Conservation (phyloP, 1,139 yeast genomes). For the Candida sanyaensis region DNA sequence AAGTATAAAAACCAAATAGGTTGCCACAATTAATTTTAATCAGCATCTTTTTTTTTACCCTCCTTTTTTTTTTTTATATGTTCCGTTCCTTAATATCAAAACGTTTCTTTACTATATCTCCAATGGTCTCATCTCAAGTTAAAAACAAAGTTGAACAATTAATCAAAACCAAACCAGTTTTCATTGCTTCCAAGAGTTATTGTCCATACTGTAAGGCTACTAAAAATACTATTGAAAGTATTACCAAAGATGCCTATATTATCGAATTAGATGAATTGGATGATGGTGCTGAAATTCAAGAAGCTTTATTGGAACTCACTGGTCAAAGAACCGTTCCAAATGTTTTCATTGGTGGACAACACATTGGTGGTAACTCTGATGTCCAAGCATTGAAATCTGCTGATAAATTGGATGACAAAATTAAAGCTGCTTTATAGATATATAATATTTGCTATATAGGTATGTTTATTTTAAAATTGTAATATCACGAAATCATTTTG, state of each 20-base stretch:
- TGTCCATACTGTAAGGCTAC: conserved; percentile 76
- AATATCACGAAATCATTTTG: background rate
- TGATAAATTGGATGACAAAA: conserved; percentile 35
- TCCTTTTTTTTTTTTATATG: background rate
- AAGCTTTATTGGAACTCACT: conserved; percentile 70
- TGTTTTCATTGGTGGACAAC: conserved; percentile 84
- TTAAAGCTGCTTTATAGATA: conserved; percentile 40
- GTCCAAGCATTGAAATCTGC: conserved; percentile 58
- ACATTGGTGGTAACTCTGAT: conserved; percentile 93
- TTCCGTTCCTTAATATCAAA: conserved; percentile 1
- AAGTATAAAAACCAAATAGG: background rate
- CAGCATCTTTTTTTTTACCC: background rate
- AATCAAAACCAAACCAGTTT: conserved; percentile 67
- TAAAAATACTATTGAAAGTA: conserved; percentile 54
- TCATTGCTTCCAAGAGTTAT: conserved; percentile 78
- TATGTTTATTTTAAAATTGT: background rate
- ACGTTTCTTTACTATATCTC: conserved; percentile 12
- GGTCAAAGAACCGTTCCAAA: conserved; percentile 96
- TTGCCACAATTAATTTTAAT: background rate
- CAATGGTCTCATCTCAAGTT: conserved; percentile 50
- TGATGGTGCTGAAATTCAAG: conserved; percentile 64
- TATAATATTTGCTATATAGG: background rate
- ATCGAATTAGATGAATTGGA: conserved; percentile 59
- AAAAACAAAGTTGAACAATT: conserved; percentile 60
- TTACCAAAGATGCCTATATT: conserved; percentile 57